Base-by-base conservation (phyloP, 2,329 filamentous ascomycete genomes). In the Phaeosphaeriaceae sp. region DNA sequence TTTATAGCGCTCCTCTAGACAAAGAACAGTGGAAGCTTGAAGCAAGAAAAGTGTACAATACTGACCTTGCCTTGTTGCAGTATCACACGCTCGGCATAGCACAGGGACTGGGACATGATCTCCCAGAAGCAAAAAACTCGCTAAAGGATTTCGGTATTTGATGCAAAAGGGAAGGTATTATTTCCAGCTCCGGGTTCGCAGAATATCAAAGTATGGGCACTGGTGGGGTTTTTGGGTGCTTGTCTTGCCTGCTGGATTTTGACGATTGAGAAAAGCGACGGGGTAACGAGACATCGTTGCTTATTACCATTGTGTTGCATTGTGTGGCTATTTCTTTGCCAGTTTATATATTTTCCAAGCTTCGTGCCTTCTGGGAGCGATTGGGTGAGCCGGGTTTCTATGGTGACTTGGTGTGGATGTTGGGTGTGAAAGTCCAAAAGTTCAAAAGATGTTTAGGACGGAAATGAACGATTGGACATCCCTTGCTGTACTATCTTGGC, bases 1-100 rank as follows among this genome's bases (percentile, higher is more conserved):
- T 54, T 39, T 52, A 43, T 29, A 49, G 46, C 17, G 48, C 48
- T 8, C 41, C 43, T 3, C 13, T 58, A 2, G 46, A 58, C 36
- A 16, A 35, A 3, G 38, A 50, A 23, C 47, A 58, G 35, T 58
- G 54, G 54, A 53, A 54, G 28, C 21, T 58, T 8, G 51, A 58
- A 46, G 37, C 37, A 11, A 21, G 45, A 13, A 51, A 43, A 20
- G 48, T 52, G 16, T 49, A 50, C 34, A 16, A 37, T 6, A 50
- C 39, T 6, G 29, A 42, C n/a, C 38, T 58, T 6, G 51, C 54
- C 4, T 23, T 42, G 26, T 17, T 54, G 20, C 54, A 58, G 29
- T 50, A 44, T 21, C 28, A 46, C 35, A 38, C 41, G 4, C 23
- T 46, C 4, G 51, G 44, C 29, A 44, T 54, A 23, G 51, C 51